Evolutionary conservation across 495 filamentous ascomycete genomes (phyloP), one percentile per base, ranked within the genome.

Genomic region (Xylaria scruposa): DNA sequence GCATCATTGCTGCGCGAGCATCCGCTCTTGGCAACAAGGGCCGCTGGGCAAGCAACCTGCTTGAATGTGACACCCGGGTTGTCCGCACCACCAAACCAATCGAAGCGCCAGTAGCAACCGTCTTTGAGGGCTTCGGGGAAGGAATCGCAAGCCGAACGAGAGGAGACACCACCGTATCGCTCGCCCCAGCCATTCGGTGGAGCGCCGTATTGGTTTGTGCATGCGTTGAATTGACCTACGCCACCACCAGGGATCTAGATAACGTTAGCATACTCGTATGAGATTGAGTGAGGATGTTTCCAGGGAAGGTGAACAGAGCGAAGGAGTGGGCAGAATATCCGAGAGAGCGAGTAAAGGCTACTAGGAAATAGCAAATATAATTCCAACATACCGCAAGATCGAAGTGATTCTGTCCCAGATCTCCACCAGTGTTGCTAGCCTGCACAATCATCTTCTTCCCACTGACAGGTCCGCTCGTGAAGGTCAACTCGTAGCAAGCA

Each of bases 71-170:
- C 85, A 46, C 73, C 74, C 44, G 90, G 90, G 81, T 92, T 91
- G 78, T 91, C 88, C 42, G 88, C 84, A 62, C 84, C 83, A 71
- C 79, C 65, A 79, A 91, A 91, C 88, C 88, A 92, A 80, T 90
- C 89, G 79, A 89, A 92, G 69, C 90, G 88, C 86, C 88, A 92
- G 78, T 88, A 82, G 82, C 90, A 91, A n/a, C 90, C 90, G 3
- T 79, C 80, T 80, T 89, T 87, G 61, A 92, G 83, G 31, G 81
- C 82, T 29, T 68, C 79, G 5, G 89, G 89, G 81, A 91, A 89
- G 38, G 74, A 47, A 71, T 85, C 81, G 81, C 90, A 91, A 13
- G 84, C 83, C 53, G 79, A 80, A 67, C 84, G 80, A 24, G 81
- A 84, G 4, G 77, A 74, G 73, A 91, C 82, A 62, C 90, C 90